Conservation (phyloP, 2,329 filamentous ascomycete genomes). For the Ascochyta viciae-villosae region DNA sequence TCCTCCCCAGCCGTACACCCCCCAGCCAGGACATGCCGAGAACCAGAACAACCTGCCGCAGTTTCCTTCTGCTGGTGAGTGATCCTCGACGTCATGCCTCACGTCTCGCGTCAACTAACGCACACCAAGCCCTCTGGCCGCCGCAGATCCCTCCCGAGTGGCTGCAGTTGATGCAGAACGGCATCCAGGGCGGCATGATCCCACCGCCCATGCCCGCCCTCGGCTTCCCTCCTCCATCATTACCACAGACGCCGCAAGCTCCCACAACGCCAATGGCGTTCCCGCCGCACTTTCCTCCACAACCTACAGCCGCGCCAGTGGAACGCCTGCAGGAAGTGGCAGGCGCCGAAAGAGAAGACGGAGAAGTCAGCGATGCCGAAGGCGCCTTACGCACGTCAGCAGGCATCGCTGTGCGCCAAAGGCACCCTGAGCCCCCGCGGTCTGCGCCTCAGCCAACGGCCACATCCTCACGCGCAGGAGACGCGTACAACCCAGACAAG, state of each 20-base stretch:
- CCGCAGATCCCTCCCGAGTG: conserved; percentile 42
- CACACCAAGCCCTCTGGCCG: conserved; percentile 20
- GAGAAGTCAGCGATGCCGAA: conserved; percentile 72
- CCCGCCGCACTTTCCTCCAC: conserved; percentile 18
- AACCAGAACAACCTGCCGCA: conserved; percentile 12
- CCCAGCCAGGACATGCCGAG: conserved; percentile 12
- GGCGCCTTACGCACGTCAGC: conserved; percentile 20
- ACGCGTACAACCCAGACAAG: conserved; percentile 26
- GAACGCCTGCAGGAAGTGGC: conserved; percentile 42
- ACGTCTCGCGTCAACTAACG: neutral
- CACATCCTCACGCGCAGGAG: conserved; percentile 5
- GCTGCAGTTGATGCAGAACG: conserved; percentile 37
- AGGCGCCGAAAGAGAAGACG: conserved; percentile 69
- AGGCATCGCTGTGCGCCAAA: conserved; percentile 11
- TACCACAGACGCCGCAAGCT: conserved; percentile 30
- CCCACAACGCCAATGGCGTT: conserved; percentile 25
- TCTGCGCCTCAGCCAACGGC: conserved; percentile 27
- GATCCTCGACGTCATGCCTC: neutral
- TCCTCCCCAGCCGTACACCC: conserved; percentile 12
- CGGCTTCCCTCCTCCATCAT: conserved; percentile 26
- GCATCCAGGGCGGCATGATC: conserved; percentile 23
- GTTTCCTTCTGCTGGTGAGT: conserved; percentile 12
- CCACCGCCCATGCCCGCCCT: conserved; percentile 33
- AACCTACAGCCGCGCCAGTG: conserved; percentile 13
- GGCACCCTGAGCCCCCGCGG: conserved; percentile 27